Evolutionary conservation across 305 asterid species (phyloP).

Genomic region (Fraxinus latifolia): DNA sequence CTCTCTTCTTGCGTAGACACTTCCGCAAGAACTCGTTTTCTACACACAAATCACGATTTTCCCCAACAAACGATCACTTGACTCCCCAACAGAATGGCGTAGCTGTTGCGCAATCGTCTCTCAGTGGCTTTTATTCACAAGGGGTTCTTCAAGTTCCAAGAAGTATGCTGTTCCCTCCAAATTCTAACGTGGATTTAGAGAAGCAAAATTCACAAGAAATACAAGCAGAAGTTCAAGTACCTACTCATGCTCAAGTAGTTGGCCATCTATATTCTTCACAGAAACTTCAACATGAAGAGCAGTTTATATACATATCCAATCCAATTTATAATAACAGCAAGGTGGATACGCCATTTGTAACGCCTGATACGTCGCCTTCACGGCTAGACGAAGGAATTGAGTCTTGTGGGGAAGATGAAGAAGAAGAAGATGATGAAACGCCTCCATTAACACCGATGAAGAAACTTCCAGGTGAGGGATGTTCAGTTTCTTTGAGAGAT

Average conservation of each 20-base stretch:
- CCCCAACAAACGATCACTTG: not conserved
- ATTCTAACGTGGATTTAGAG: conserved; percentile 18
- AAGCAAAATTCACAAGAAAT: conserved; percentile 19
- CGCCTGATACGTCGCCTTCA: conserved; percentile 43
- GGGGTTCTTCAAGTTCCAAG: conserved; percentile 46
- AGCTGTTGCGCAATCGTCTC: conserved; percentile 6
- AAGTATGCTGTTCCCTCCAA: conserved; percentile 35
- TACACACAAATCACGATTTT: not conserved
- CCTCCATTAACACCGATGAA: conserved; percentile 47
- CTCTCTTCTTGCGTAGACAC: not conserved
- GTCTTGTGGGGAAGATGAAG: conserved; percentile 22
- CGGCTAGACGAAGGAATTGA: conserved; percentile 13
- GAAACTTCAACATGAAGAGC: not conserved
- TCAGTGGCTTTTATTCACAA: conserved; percentile 30
- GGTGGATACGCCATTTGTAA: conserved; percentile 40
- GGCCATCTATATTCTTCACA: not conserved
- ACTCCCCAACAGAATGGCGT: not conserved
- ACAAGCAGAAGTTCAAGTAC: conserved; percentile 2
- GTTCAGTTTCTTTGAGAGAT: conserved; percentile 38
- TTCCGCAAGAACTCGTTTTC: not conserved
- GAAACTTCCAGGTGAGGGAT: conserved; percentile 37
- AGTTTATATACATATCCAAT: conserved; percentile 35
- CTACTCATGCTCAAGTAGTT: not conserved
- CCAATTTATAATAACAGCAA: conserved; percentile 32
- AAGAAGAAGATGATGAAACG: not conserved